These are phyloP conservation scores for Leishmania major DNA, from an alignment of 208 protist genomes.

Conservation along the genomic window DNA sequence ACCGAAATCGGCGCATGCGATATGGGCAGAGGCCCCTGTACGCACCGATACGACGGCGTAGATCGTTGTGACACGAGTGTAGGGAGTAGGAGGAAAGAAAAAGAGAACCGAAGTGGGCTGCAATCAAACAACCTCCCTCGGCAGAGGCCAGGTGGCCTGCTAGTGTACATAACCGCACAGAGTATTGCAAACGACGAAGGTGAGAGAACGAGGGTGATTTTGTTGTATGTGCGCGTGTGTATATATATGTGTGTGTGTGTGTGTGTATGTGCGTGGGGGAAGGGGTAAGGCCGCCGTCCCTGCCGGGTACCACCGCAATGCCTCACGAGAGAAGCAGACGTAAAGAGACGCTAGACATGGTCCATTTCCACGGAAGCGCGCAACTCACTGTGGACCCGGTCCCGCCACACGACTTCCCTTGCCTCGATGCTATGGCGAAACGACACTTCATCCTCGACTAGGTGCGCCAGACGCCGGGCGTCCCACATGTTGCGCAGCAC, in stretches of 20 bases:
- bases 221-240: not conserved
- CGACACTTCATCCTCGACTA: constrained; percentile 19
- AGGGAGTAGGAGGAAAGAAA: not conserved
- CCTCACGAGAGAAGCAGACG: not conserved
- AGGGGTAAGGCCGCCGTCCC: not conserved
- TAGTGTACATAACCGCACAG: constrained; percentile 4
- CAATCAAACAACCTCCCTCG: not conserved
- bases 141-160: not conserved
- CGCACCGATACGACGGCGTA: not conserved
- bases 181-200: not conserved
- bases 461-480: not conserved
- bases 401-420: constrained; percentile 2
- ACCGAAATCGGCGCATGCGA: constrained; percentile 1
- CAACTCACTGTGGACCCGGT: not conserved
- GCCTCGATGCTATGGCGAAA: constrained; percentile 20
- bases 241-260: not conserved
- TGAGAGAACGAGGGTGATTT: not conserved
- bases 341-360: not conserved
- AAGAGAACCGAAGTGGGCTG: not conserved
- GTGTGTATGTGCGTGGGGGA: not conserved
- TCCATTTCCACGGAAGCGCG: not conserved
- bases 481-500: constrained; percentile 5
- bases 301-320: not conserved
- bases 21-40: not conserved
- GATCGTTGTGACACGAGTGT: not conserved